Base-by-base conservation (phyloP, 2,329 filamentous ascomycete species). In the Cordyceps javanica region DNA sequence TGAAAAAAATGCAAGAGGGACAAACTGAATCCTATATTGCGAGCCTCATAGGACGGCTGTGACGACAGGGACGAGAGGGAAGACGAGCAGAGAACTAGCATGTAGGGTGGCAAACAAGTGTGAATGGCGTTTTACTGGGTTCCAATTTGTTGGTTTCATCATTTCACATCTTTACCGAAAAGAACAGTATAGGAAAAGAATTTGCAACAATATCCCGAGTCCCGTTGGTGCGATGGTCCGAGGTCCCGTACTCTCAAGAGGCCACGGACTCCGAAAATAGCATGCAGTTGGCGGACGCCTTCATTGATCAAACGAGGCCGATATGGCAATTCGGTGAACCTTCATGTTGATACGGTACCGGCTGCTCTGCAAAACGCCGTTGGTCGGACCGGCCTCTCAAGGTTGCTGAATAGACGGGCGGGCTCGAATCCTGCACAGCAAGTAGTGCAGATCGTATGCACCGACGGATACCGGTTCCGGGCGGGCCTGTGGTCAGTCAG, bases 61-160 rank as follows among this genome's bases (percentile, higher is more conserved):
- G 19, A 44, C 19, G 38, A 54, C 34, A 7, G 14, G n/a, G 32
- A 45, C 21, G 10, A 36, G 39, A 10, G n/a, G n/a, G 6, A 10
- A 23, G 25, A 25, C 11, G 21, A 32, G n/a, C 3, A 39, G 21
- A 16, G 10, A 30, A 54, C 51, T 46, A 28, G 52, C 52, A 46
- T 55, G 41, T 46, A 46, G 25, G 21, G 52, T 46, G 52, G 52
- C 41, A 45, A 55, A 55, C 41, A 38, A 55, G 28, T 55, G 30
- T 46, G 46, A 45, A 55, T 46, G 52, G 52, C 52, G 52, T 55
- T 55, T 38, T 46, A 45, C 51, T 55, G 52, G 52, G 21, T 55
- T 55, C 42, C 41, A 14, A 38, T 46, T 46, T 39, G 52, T 55
- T 45, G 52, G 52, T 38, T 42, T 45, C 41, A 46, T 28, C n/a